Evolutionary conservation across 257 asterid genomes (phyloP), one percentile per base, ranked within the genome.

Genomic region (Nicotiana noctiflora): DNA sequence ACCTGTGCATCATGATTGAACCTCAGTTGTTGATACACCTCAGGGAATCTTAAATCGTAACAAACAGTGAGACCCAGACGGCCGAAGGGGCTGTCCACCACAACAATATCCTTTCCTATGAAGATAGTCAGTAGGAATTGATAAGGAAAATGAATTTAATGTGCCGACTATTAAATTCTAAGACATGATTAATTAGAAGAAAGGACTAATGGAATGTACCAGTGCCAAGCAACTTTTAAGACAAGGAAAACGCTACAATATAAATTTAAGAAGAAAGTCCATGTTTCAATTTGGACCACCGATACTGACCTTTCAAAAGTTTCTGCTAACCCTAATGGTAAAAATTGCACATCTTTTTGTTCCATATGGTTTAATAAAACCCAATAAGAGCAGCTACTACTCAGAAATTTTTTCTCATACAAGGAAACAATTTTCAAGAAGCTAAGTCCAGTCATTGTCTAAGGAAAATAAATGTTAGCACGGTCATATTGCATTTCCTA

Each of bases 1-100:
- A 88, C 94, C 91, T 95, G 89, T 56, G 93, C 97, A 75, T 87
- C 88, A 75, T 84, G 94, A 82, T 86, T 88, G 87, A 95, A 95
- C 79, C 99, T 89, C 75, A 95, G 88, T 84, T 86, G 93, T 89
- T 95, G 99, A 81, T 95, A 95, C n/a, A 95, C 84, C 79, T 95
- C 97, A 4, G 99, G 99, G 62, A 95, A 95, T 81, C 99, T 90
- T 91, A 93, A 86, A 84, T 95, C 99, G 66, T 95, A 95, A 88
- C 98, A 95, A 44, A 93, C 97, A 2, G 99, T 95, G 65, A 93
- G 87, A 62, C 99, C 99, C 34, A 95, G 62, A 19, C 92, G 86
- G 8, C 99, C 99, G 46, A 91, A 88, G 60, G 99, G 98, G 85
- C 91, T 93, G 65, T 95, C 97, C 44, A 82, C 91, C 3, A 89